These are phyloP conservation scores for Acephala macrosclerotiorum DNA, from an alignment of 2,329 filamentous ascomycete species.

Conservation along the genomic window DNA sequence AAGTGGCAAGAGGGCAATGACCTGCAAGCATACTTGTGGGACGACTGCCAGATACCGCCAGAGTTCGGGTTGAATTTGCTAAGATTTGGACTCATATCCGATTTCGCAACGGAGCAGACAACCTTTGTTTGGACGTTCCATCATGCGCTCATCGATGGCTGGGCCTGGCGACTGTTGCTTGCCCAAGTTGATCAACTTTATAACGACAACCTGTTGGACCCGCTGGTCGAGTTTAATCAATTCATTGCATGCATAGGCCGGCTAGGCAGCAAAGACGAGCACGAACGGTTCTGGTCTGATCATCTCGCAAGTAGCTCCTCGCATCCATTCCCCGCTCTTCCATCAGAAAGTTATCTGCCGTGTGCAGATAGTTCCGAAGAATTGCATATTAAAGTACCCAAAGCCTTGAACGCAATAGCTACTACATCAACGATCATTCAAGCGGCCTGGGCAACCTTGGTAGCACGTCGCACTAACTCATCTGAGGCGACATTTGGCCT, in stretches of 20 bases:
- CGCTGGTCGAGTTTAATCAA: neutral
- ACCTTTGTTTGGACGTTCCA: slow-evolving; percentile 10
- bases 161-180: slow-evolving; percentile 1
- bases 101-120: neutral
- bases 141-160: slow-evolving; percentile 10
- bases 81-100: neutral
- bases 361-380: slow-evolving; percentile 1
- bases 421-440: slow-evolving; percentile 11
- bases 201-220: neutral
- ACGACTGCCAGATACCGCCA: neutral
- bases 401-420: neutral
- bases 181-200: slow-evolving; percentile 9
- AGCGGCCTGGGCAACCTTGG: slow-evolving; percentile 11
- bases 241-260: neutral
- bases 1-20: slow-evolving; percentile 1
- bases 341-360: neutral
- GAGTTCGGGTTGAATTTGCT: slow-evolving; percentile 11
- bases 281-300: neutral
- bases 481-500: slow-evolving; percentile 46
- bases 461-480: slow-evolving; percentile 12
- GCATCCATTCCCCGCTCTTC: slow-evolving; percentile 1
- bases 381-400: neutral
- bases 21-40: neutral
- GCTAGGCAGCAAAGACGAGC: too few relatives aligned
- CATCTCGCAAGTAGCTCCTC: neutral